Evolutionary conservation across 805 yeast species (phyloP).

Genomic region (Kazachstania bromeliacearum): DNA sequence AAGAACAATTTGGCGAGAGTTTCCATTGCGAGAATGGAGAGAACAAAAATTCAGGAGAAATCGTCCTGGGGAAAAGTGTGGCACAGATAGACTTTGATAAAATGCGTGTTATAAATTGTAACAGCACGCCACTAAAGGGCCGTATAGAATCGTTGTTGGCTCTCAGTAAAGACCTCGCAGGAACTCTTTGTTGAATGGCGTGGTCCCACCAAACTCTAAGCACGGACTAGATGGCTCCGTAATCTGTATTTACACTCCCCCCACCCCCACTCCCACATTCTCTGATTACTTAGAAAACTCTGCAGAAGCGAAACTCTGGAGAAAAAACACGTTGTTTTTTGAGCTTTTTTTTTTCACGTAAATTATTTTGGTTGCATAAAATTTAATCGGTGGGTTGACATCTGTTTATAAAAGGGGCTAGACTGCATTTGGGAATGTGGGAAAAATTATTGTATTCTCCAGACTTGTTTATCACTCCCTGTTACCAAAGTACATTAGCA

Average conservation of each 20-base stretch:
- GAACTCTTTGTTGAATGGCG: slow-evolving; percentile 51
- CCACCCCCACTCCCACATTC: not conserved
- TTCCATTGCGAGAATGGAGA: not conserved
- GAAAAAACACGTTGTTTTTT: too few relatives aligned
- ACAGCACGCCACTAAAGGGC: slow-evolving; percentile 60
- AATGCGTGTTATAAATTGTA: slow-evolving; percentile 53
- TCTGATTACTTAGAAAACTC: not conserved
- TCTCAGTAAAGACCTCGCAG: slow-evolving; percentile 60
- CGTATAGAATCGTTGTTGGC: slow-evolving; percentile 68
- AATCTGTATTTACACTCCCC: slow-evolving; percentile 51
- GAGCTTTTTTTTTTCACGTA: too few relatives aligned
- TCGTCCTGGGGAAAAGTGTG: slow-evolving; percentile 59
- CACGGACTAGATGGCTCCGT: too few relatives aligned
- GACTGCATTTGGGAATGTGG: too few relatives aligned
- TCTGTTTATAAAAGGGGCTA: too few relatives aligned
- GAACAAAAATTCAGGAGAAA: slow-evolving; percentile 19
- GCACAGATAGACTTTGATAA: slow-evolving; percentile 56
- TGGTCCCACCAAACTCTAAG: too few relatives aligned
- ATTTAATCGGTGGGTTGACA: too few relatives aligned
- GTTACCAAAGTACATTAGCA: too few relatives aligned
- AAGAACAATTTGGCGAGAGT: slow-evolving; percentile 73
- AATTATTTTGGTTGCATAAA: too few relatives aligned
- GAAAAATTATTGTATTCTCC: too few relatives aligned
- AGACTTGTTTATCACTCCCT: too few relatives aligned
- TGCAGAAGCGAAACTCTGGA: too few relatives aligned